Evolutionary conservation across 1,284 basidiomycete genomes (phyloP).

Genomic region (Ganoderma sp.): DNA sequence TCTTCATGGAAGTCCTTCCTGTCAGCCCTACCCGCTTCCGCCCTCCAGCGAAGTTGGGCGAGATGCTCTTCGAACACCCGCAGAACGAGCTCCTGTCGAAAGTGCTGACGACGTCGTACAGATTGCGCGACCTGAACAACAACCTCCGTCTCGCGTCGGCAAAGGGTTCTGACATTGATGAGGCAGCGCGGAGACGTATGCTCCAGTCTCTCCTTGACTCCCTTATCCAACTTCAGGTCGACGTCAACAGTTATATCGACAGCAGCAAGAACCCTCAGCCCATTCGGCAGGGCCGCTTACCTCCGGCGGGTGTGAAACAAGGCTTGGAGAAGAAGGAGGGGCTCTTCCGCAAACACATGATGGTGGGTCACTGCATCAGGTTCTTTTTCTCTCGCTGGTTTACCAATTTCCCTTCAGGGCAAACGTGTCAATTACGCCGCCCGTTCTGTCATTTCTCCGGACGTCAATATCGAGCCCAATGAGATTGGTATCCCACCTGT

Average conservation of each 20-base stretch:
- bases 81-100: constrained; percentile 94
- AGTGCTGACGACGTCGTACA: constrained; percentile 83
- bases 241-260: constrained; percentile 98
- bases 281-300: constrained; percentile 88
- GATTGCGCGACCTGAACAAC: constrained; percentile 79
- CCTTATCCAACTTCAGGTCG: constrained; percentile 89
- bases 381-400: neutral
- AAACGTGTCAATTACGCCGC: constrained; percentile 99
- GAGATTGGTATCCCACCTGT: constrained; percentile 99
- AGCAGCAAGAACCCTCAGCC: constrained; percentile 93
- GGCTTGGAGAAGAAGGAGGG: constrained; percentile 99
- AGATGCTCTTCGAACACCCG: constrained; percentile 93
- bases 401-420: constrained; percentile 59
- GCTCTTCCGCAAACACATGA: constrained; percentile 99
- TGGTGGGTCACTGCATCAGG: constrained; percentile 61
- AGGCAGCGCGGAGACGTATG: constrained; percentile 60
- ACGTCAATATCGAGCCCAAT: constrained; percentile 99
- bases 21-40: constrained; percentile 96
- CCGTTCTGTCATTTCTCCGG: constrained; percentile 98
- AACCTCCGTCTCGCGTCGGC: constrained; percentile 66
- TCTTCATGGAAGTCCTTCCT: constrained; percentile 94
- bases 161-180: constrained; percentile 64
- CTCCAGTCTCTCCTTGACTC: constrained; percentile 81
- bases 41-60: constrained; percentile 92
- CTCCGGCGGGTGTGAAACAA: constrained; percentile 96